Base-by-base conservation (phyloP, 2,329 filamentous ascomycete species). In the Beauveria varroae region DNA sequence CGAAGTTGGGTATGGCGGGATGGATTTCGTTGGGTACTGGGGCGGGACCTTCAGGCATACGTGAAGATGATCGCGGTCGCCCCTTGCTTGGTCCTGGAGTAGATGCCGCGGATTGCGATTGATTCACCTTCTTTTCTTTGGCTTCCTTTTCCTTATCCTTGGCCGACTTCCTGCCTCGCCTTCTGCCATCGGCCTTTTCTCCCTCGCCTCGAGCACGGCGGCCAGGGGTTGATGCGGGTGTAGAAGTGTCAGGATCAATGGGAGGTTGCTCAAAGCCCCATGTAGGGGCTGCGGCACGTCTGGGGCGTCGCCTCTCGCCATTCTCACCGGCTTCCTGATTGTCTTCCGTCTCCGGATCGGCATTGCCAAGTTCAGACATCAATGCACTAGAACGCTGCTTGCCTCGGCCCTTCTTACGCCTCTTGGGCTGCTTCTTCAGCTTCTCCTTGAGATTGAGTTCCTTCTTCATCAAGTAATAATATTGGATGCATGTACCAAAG, bases 401-500 rank as follows among this genome's bases (percentile, higher is more conserved):
- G 41, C 78, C 79, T 67, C 83, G 73, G 69, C 79, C 74, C 78
- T 83, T 81, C 75, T 81, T 84, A 63, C 82, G 78, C 68, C 80
- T 79, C 71, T 80, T 84, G 62, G 80, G 84, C 72, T 83, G 85
- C 74, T 80, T 85, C 72, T 84, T 87, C 34, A 88, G 79, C 73
- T 89, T 90, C 69, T 90, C 88, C 71, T 93, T 91, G 63, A 93
- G 86, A 64, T 90, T 87, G 47, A 86, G 82, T 52, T 86, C 81
- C 75, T 88, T 88, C 75, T 86, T 95, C 70, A 88, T 90, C 64
- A 90, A 80, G 72, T 95, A 95, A 74, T 95, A 95, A 72, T 93
- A 91, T 70, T 91, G 88, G 67, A 95, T 95, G 72, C 88, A 91
- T 52, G 89, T 84, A 65, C 88, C 87, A 73, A 91, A 92, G 67